phyloP scores from a whole-genome alignment of 2,329 filamentous ascomycete genomes.

The Rutstroemia sp. region DNA sequence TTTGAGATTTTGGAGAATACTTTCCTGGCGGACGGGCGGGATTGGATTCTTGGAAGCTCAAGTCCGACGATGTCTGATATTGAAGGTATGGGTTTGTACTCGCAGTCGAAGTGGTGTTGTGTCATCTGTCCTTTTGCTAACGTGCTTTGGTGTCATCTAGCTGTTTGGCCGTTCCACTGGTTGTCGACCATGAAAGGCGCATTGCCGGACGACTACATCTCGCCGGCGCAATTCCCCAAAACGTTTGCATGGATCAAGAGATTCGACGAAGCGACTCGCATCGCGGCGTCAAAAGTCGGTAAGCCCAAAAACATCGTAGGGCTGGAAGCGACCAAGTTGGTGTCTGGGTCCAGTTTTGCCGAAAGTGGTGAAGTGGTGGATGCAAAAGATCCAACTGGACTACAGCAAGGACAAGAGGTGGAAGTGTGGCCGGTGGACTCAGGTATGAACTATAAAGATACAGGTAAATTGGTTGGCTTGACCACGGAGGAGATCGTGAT shows the following conservation, averaged over 20 bases:
- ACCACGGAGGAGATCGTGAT: conserved; percentile 49
- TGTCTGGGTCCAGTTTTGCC: conserved; percentile 39
- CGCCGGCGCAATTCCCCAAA: conserved; percentile 45
- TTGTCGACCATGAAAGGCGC: conserved; percentile 46
- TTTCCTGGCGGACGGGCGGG: conserved; percentile 56
- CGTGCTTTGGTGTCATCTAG: conserved; percentile 28
- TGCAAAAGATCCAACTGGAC: conserved; percentile 41
- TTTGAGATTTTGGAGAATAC: conserved; percentile 55
- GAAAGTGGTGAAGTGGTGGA: conserved; percentile 41
- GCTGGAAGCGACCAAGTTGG: conserved; percentile 42
- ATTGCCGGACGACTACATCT: conserved; percentile 46
- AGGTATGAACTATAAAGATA: conserved; percentile 51
- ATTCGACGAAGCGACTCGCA: conserved; percentile 44
- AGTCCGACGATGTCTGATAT: conserved; percentile 57
- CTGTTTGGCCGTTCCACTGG: conserved; percentile 63
- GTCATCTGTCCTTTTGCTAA: not conserved
- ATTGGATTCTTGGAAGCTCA: conserved; percentile 52
- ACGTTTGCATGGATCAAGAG: conserved; percentile 57
- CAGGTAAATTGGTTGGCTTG: conserved; percentile 47
- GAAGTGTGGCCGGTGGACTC: conserved; percentile 54
- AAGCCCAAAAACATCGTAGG: conserved; percentile 42
- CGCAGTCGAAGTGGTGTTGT: not conserved
- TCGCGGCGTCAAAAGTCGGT: conserved; percentile 32
- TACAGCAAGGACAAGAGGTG: conserved; percentile 48
- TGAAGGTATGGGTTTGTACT: conserved; percentile 38